Base-by-base conservation (phyloP, 1,284 basidiomycete genomes). In the Phellopilus nigrolimitatus region DNA sequence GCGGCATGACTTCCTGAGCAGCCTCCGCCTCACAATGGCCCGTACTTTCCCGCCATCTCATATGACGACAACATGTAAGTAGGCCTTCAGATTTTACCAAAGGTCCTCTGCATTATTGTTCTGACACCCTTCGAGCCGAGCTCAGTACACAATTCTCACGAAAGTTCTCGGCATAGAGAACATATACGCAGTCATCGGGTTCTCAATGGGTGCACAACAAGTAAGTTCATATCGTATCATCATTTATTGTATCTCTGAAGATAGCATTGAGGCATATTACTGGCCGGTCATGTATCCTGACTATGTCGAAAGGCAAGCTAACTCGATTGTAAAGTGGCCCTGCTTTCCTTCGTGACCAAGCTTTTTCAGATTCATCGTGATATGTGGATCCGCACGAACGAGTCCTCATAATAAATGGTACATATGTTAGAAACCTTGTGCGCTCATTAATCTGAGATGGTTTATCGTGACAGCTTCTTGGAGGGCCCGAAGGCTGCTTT, bases 201-300 rank as follows among this genome's bases (percentile, higher is more conserved):
- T 64, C 51, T 65, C 64, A 17, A 67, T 67, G 64, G 64, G 64
- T 12, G 64, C 60, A 5, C 65, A 67, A 46, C 62, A 64, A 58
- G 65, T 65, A 41, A 6, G 44, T 24, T 7, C n/a, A 5, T 28
- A 22, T 9, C 25, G 19, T 33, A 47, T 12, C 15, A 15, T 41
- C 37, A 49, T 42, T 27, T 15, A 25, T 15, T 27, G 12, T 15
- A 21, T 15, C 47, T 27, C n/a, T 15, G 49, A 51, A 4, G 22
- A 19, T 37, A 9, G 17, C 7, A 12, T 21, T 6, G 17, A 81
- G 75, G 76, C 80, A 4, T 82, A 81, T 57, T 68, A 81, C 57
- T 83, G 80, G 80, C 68, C 79, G 2, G 73, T 77, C 8, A 64
- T 80, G 62, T 81, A 76, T 59, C 80, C 80, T 5, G 76, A 81